Evolutionary conservation across 2,329 filamentous ascomycete genomes (phyloP), one percentile per base, ranked within the genome.

Genomic region (Rutstroemia sp.): DNA sequence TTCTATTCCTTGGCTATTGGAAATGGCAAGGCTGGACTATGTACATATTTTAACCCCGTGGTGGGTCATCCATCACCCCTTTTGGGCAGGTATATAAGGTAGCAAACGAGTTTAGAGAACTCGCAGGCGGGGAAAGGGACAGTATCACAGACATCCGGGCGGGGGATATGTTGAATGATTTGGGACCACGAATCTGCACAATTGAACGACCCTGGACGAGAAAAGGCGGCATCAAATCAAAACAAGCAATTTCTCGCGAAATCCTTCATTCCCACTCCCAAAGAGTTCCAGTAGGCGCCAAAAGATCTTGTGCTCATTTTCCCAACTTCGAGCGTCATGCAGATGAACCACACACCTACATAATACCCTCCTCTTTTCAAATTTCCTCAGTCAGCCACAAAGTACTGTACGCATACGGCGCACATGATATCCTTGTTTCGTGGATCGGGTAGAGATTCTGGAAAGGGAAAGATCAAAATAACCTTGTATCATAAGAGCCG

Each of bases 361-460:
- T 41, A 2, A 18, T 23, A 14, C 41, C 18, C 18, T 18, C 10
- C 9, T 25, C 21, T 16, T 25, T 25, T n/a, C 23, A 25, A 25
- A 42, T 48, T 45, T n/a, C 18, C 27, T 56, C 47, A 46, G 53
- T 56, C 53, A 56, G 53, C 53, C 53, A 51, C 41, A 44, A 44
- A 19, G 19, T 21, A 19, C n/a, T 18, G 41, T 21, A 19, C 19
- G 38, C 39, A 25, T 44, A 39, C 10, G 12, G 38, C 16, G 0
- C 7, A 42, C 23, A 23, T 18, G 30, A n/a, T 14, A 27, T 48
- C 30, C 30, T 27, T 19, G 42, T 48, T 14, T 18, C 21, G 39
- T 44, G 41, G 38, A 34, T 45, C 23, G 25, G 14, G 37, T 39
- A 19, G 19, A 30, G 19, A 42, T 45, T 25, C 27, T 27, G 37